These are phyloP conservation scores for Ballota nigra DNA, from an alignment of 257 asterid species.

Conservation along the genomic window DNA sequence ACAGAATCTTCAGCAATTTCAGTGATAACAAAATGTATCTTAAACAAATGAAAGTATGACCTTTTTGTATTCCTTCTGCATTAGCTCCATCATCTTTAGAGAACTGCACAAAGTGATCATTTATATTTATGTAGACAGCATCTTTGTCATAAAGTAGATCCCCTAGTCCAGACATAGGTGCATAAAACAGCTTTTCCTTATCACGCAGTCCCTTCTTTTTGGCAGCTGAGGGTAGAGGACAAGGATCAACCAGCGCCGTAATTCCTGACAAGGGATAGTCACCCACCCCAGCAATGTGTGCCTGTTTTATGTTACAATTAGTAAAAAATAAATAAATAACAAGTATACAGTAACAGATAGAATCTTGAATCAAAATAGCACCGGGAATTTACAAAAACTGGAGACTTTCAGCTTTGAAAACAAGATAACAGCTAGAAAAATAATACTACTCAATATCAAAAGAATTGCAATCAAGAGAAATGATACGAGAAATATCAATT, in stretches of 20 bases:
- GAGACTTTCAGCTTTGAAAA: not conserved
- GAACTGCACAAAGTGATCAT: conserved; percentile 89
- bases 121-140: conserved; percentile 91
- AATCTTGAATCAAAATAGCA: not conserved
- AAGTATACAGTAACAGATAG: not conserved
- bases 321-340: conserved; percentile 18
- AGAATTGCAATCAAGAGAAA: not conserved
- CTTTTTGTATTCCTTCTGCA: conserved; percentile 43
- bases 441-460: not conserved
- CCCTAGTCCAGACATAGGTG: conserved; percentile 98
- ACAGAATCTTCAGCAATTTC: not conserved
- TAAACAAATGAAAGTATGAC: conserved; percentile 31
- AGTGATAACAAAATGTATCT: not conserved
- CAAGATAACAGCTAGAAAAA: not conserved
- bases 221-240: conserved; percentile 97
- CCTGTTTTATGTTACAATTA: conserved; percentile 39
- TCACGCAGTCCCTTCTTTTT: conserved; percentile 96
- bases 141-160: conserved; percentile 97
- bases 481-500: not conserved
- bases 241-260: conserved; percentile 79
- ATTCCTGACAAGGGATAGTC: conserved; percentile 69
- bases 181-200: conserved; percentile 95
- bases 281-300: conserved; percentile 98
- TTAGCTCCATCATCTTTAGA: conserved; percentile 58
- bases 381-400: not conserved